Percentiles rank a stretch among this genome's conserved stretches.
Evolutionary conservation across 176 grass and related monocot genomes (phyloP).

Genomic region (Bolboschoenus planiculmis): DNA sequence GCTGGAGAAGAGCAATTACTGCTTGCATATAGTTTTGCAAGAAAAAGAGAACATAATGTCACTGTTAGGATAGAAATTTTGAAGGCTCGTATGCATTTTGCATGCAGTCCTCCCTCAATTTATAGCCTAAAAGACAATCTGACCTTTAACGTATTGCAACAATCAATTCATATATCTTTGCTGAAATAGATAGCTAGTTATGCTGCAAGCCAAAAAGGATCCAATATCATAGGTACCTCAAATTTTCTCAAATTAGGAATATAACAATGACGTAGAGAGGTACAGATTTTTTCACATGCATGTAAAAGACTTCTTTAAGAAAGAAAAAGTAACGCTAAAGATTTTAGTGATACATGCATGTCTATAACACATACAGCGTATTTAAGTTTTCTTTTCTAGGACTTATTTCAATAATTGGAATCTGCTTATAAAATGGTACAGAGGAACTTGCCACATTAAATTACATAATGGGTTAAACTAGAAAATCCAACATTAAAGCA

Average conservation of each 20-base stretch:
- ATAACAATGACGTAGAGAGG: background rate
- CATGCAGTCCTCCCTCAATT: background rate
- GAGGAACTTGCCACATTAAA: background rate
- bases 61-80: background rate
- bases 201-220: background rate
- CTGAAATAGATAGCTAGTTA: background rate
- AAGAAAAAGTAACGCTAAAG: background rate
- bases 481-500: background rate
- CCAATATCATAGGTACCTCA: background rate
- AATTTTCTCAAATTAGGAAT: background rate
- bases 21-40: background rate
- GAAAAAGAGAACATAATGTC: background rate
- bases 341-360: background rate
- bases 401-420: background rate
- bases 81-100: background rate
- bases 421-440: background rate
- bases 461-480: background rate
- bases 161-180: background rate
- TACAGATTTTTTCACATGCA: background rate
- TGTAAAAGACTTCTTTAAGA: background rate
- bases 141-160: background rate
- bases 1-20: background rate
- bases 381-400: background rate
- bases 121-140: background rate
- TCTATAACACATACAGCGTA: background rate